Conservation (phyloP, 805 yeast species). For the Grigorovia yakushimaensis region DNA sequence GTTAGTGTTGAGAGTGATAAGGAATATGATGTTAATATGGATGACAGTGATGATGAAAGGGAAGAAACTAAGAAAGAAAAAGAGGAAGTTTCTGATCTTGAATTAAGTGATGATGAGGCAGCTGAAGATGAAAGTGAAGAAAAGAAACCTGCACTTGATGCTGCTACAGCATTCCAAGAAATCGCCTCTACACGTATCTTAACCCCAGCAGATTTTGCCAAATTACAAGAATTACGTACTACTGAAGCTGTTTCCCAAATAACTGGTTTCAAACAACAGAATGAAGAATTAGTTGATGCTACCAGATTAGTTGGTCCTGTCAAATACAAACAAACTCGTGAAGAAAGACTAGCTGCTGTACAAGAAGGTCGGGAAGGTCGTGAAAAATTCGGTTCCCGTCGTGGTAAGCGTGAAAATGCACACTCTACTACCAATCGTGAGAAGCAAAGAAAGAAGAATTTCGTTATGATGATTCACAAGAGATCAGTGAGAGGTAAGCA, state of each 20-base stretch:
- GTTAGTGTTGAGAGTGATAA: conserved; percentile 73
- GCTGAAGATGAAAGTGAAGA: conserved; percentile 14
- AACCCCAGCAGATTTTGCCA: conserved; percentile 97
- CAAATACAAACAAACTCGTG: conserved; percentile 73
- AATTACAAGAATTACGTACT: conserved; percentile 74
- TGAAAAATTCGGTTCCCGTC: conserved; percentile 80
- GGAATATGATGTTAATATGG: conserved; percentile 49
- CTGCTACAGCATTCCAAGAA: conserved; percentile 38
- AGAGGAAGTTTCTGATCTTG: conserved; percentile 43
- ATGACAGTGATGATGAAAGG: conserved; percentile 41
- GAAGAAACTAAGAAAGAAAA: conserved; percentile 26
- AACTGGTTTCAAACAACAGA: conserved; percentile 44
- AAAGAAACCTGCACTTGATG: conserved; percentile 25
- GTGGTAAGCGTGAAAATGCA: conserved; percentile 62
- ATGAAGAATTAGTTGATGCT: conserved; percentile 85
- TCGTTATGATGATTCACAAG: conserved; percentile 97
- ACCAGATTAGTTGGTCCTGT: conserved; percentile 62
- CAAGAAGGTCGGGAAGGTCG: conserved; percentile 90
- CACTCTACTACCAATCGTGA: conserved; percentile 94
- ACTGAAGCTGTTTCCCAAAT: conserved; percentile 80
- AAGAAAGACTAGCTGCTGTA: conserved; percentile 80
- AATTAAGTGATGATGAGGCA: conserved; percentile 28
- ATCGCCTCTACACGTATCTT: conserved; percentile 67
- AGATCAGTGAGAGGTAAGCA: conserved; percentile 90
- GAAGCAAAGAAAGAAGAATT: conserved; percentile 96